These are phyloP conservation scores for Nakazawaea wyomingensis DNA, from an alignment of 805 yeast genomes.

Conservation along the genomic window DNA sequence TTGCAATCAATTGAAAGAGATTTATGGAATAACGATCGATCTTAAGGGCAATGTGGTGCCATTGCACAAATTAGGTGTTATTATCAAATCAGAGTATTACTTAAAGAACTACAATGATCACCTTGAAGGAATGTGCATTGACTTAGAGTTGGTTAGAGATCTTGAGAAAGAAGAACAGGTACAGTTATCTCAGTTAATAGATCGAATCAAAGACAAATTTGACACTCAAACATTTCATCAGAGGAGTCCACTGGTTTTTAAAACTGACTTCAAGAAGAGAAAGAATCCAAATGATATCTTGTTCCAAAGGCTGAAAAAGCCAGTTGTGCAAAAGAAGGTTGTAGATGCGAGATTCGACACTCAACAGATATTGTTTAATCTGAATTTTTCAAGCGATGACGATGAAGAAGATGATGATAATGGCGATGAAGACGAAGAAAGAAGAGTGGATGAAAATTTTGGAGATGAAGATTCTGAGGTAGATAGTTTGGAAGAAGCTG, in stretches of 20 bases:
- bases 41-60: not conserved
- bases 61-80: constrained; percentile 1
- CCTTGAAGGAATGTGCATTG: constrained; percentile 9
- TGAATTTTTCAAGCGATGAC: constrained; percentile 2
- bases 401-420: not conserved
- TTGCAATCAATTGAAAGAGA: not conserved
- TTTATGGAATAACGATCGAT: not conserved
- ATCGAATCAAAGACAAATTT: not conserved
- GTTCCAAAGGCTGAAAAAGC: not conserved
- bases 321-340: not conserved
- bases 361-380: constrained; percentile 7
- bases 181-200: not conserved
- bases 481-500: not conserved
- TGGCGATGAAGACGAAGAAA: not conserved
- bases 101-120: constrained; percentile 4
- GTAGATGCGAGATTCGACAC: constrained; percentile 2
- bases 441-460: not conserved
- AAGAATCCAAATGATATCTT: not conserved
- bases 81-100: constrained; percentile 3
- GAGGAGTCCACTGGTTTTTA: not conserved
- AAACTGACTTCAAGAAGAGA: not conserved
- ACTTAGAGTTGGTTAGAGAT: not conserved
- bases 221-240: not conserved
- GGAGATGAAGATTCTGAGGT: too few species aligned
- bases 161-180: not conserved